A percentile compares a stretch with the other conserved stretches of the same genome.
These are phyloP conservation scores for Ramalina intermedia DNA, from an alignment of 495 filamentous ascomycete species.

Conservation along the genomic window DNA sequence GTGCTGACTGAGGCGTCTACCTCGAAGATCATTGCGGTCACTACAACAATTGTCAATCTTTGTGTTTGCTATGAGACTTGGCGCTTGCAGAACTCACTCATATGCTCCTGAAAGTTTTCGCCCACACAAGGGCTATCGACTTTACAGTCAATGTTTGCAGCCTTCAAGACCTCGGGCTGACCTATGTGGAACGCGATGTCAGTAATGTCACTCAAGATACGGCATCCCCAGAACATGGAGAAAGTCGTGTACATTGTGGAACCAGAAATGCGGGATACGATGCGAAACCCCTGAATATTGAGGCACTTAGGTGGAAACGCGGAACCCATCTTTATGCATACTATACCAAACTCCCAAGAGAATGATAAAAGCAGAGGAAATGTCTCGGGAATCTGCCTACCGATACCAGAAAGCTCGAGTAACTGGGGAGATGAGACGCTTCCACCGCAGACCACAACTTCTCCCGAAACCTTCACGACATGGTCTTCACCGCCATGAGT, in stretches of 20 bases:
- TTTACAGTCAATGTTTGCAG: constrained; percentile 27
- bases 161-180: constrained; percentile 21
- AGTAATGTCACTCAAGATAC: too few species aligned
- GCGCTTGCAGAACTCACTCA: constrained; percentile 20
- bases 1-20: constrained; percentile 25
- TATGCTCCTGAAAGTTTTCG: constrained; percentile 42
- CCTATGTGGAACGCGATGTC: constrained; percentile 12
- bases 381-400: too few species aligned
- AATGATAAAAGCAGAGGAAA: too few species aligned
- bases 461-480: constrained; percentile 20
- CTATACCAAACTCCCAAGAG: too few species aligned
- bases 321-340: too few species aligned
- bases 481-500: constrained; percentile 10
- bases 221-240: too few species aligned
- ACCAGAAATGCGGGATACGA: too few species aligned
- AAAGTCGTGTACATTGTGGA: too few species aligned
- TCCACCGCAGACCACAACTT: constrained; percentile 41
- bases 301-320: too few species aligned
- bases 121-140: constrained; percentile 36
- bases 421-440: constrained; percentile 36
- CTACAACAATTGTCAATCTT: constrained; percentile 10
- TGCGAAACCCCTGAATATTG: too few species aligned
- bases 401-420: constrained; percentile 39
- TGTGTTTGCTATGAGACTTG: not conserved
- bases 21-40: constrained; percentile 33